These are phyloP conservation scores for Clarireedia hainanense DNA, from an alignment of 2,329 filamentous ascomycete genomes.

Conservation along the genomic window DNA sequence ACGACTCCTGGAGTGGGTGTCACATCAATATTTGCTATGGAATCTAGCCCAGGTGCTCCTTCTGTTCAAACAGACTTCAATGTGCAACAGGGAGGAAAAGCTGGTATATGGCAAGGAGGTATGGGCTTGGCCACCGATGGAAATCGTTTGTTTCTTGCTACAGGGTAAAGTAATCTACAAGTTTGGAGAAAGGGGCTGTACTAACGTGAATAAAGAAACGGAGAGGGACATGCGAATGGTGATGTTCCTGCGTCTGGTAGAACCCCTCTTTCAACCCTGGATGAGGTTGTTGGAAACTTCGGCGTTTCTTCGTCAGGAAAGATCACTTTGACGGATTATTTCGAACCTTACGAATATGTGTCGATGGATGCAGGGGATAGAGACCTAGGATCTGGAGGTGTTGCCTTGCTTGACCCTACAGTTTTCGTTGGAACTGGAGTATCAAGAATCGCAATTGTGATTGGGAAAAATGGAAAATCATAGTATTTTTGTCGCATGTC, in stretches of 20 bases:
- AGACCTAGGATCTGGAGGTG: constrained; percentile 39
- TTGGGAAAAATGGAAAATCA: constrained; percentile 34
- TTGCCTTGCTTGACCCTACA: constrained; percentile 32
- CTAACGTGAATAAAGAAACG: background rate
- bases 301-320: constrained; percentile 37
- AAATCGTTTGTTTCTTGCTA: constrained; percentile 27
- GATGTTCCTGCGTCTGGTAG: constrained; percentile 26
- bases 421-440: background rate
- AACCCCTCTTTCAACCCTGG: constrained; percentile 37
- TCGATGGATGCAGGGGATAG: constrained; percentile 41
- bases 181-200: background rate
- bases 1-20: constrained; percentile 28
- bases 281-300: constrained; percentile 43
- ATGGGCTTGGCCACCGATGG: constrained; percentile 30
- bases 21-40: constrained; percentile 33
- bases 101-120: constrained; percentile 32
- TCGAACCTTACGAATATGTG: constrained; percentile 43
- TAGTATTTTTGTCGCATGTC: constrained; percentile 23
- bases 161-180: constrained; percentile 18
- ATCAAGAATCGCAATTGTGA: background rate
- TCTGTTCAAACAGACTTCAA: constrained; percentile 26
- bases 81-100: constrained; percentile 33
- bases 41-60: constrained; percentile 34
- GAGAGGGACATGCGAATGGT: constrained; percentile 1
- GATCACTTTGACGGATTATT: constrained; percentile 39